Evolutionary conservation across 352 stramenopile species (phyloP).

Genomic region (Pythium vanterpoolii): DNA sequence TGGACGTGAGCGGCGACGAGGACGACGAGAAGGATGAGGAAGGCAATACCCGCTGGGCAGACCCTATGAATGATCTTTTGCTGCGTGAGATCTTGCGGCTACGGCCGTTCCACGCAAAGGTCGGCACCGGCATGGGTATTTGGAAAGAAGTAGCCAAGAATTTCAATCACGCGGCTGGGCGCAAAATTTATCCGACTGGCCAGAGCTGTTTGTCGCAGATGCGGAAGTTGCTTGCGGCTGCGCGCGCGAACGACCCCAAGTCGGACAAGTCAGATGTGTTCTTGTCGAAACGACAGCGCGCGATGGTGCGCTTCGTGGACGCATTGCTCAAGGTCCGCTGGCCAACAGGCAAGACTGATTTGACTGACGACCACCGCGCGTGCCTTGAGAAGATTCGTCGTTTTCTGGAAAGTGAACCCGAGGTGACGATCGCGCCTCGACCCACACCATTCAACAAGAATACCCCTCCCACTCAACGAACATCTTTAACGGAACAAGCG

Average conservation of each 20-base stretch:
- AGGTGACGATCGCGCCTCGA: not conserved
- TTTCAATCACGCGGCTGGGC: not conserved
- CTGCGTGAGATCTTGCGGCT: slow-evolving; percentile 7
- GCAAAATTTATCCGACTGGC: not conserved
- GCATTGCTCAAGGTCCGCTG: slow-evolving; percentile 12
- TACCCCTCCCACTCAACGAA: not conserved
- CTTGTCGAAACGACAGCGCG: not conserved
- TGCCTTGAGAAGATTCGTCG: slow-evolving; percentile 2
- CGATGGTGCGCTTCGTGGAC: slow-evolving; percentile 1
- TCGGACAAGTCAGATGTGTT: not conserved
- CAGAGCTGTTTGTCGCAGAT: slow-evolving; percentile 6
- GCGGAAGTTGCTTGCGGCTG: slow-evolving; percentile 1
- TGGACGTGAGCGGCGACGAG: not conserved
- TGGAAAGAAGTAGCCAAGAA: slow-evolving; percentile 1
- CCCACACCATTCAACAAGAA: not conserved
- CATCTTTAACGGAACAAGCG: not conserved
- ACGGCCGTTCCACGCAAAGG: slow-evolving; percentile 12
- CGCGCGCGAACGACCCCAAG: not conserved
- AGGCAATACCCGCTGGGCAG: not conserved
- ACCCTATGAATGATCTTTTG: not conserved
- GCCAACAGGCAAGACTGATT: not conserved
- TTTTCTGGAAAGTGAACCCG: not conserved
- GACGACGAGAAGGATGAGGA: not conserved
- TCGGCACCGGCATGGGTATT: not conserved
- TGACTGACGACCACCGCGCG: slow-evolving; percentile 3